Evolutionary conservation across 352 stramenopile species (phyloP).

Genomic region (Globisporangium emineosum): DNA sequence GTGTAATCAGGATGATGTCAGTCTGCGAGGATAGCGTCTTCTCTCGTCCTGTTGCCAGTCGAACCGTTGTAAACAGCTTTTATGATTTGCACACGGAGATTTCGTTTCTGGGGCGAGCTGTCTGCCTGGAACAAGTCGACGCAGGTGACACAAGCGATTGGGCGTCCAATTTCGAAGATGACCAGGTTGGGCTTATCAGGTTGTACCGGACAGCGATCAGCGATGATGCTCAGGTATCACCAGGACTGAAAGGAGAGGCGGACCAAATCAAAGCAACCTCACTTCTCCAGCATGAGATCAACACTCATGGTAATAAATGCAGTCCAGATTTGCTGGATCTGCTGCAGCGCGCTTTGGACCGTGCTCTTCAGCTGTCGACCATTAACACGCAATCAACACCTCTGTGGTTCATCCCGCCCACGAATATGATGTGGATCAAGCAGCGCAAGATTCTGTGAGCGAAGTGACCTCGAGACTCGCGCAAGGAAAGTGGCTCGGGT

Average conservation of each 20-base stretch:
- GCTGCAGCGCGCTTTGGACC: not conserved
- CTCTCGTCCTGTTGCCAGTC: not conserved
- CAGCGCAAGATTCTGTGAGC: not conserved
- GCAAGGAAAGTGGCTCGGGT: not conserved
- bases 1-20: not conserved
- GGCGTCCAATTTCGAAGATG: not conserved
- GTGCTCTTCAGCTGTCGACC: not conserved
- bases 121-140: not conserved
- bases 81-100: not conserved
- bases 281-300: conserved; percentile 5
- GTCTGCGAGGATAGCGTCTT: not conserved
- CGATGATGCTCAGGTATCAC: not conserved
- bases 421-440: not conserved
- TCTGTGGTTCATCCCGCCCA: conserved; percentile 6
- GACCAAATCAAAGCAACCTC: not conserved
- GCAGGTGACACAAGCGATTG: not conserved
- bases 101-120: not conserved
- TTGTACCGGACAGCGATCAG: not conserved
- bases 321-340: not conserved
- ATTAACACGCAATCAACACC: not conserved
- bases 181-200: not conserved
- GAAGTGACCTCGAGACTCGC: no score
- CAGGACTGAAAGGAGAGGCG: not conserved
- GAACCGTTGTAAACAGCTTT: not conserved
- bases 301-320: not conserved